These are phyloP conservation scores for Penicillium parvum DNA, from an alignment of 495 filamentous ascomycete species.

Conservation along the genomic window DNA sequence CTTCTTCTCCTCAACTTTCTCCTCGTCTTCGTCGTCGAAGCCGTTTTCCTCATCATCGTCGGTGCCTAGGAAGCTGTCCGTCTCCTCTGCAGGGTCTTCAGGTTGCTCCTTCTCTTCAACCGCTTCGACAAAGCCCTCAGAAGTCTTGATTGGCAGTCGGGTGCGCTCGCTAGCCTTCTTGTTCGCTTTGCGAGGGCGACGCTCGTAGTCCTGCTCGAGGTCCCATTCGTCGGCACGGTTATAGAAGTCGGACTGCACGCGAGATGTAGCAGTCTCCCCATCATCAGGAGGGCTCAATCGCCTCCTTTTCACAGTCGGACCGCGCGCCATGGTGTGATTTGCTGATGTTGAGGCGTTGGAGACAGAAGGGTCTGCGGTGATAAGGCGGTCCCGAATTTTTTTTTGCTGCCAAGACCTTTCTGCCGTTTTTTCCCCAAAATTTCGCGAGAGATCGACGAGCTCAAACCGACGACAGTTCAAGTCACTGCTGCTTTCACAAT, in stretches of 20 bases:
- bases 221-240: conserved; percentile 62
- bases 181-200: conserved; percentile 64
- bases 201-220: conserved; percentile 88
- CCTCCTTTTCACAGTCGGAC: conserved; percentile 49
- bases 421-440: no score
- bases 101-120: conserved; percentile 42
- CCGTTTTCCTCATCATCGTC: conserved; percentile 43
- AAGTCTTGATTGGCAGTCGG: conserved; percentile 79
- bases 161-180: conserved; percentile 67
- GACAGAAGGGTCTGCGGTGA: conserved; percentile 16
- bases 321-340: conserved; percentile 41
- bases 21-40: conserved; percentile 42
- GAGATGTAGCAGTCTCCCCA: conserved; percentile 32
- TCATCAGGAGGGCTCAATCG: conserved; percentile 50
- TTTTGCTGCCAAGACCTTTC: conserved; percentile 17
- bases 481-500: no score
- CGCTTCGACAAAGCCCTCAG: conserved; percentile 65
- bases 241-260: conserved; percentile 36
- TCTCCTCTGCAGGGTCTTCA: conserved; percentile 42
- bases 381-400: conserved; percentile 18
- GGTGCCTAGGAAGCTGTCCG: conserved; percentile 50
- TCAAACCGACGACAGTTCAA: no score
- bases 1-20: conserved; percentile 49
- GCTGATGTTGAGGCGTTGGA: conserved; percentile 20
- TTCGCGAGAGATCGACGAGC: no score